phyloP scores from a whole-genome alignment of 2,329 filamentous ascomycete genomes.

The Fusarium hainanense region DNA sequence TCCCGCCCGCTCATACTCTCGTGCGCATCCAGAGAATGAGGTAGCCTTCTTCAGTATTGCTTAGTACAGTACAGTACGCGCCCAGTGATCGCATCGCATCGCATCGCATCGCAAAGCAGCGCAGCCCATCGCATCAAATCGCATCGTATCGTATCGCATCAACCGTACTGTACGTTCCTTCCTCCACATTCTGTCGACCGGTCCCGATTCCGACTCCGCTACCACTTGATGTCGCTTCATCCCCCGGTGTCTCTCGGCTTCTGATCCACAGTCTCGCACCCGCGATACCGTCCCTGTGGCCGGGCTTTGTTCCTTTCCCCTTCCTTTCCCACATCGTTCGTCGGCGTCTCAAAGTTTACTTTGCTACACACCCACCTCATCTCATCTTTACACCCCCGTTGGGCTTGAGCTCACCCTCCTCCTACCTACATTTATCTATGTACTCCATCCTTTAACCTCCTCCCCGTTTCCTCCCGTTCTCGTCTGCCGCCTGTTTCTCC shows the following conservation, averaged over 20 bases:
- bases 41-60: slow-evolving; percentile 21
- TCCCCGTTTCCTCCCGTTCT: slow-evolving; percentile 36
- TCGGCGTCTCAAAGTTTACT: slow-evolving; percentile 41
- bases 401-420: slow-evolving; percentile 31
- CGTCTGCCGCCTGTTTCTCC: slow-evolving; percentile 20
- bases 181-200: slow-evolving; percentile 20
- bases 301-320: slow-evolving; percentile 27
- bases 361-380: slow-evolving; percentile 31
- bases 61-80: slow-evolving; percentile 16
- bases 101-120: neutral
- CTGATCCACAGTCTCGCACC: slow-evolving; percentile 37
- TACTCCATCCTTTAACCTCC: slow-evolving; percentile 37
- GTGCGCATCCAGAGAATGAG: slow-evolving; percentile 31
- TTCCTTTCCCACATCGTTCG: slow-evolving; percentile 15
- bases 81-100: slow-evolving; percentile 17
- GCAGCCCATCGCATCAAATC: neutral
- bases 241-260: slow-evolving; percentile 35
- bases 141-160: slow-evolving; percentile 1
- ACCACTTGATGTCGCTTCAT: slow-evolving; percentile 26
- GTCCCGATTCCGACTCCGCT: slow-evolving; percentile 38
- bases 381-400: slow-evolving; percentile 28
- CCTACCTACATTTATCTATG: slow-evolving; percentile 28
- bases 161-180: slow-evolving; percentile 15
- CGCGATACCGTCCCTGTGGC: slow-evolving; percentile 31
- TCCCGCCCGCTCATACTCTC: slow-evolving; percentile 17